Evolutionary conservation across 495 filamentous ascomycete species (phyloP).

Genomic region (Niebla homalea): DNA sequence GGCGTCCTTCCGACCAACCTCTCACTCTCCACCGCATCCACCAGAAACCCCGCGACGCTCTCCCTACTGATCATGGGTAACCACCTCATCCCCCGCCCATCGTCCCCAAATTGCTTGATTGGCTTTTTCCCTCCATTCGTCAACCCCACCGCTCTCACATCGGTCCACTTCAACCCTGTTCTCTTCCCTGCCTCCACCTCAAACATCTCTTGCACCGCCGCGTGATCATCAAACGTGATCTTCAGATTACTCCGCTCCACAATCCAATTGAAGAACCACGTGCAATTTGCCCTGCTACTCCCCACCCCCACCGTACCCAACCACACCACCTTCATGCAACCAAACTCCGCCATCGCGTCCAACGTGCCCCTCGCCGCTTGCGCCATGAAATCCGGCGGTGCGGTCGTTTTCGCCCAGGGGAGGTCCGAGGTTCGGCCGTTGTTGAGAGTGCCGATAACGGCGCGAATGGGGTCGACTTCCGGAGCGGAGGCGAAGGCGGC

Average conservation of each 20-base stretch:
- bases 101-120: slow-evolving; percentile 23
- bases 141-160: slow-evolving; percentile 26
- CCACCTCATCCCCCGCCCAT: slow-evolving; percentile 17
- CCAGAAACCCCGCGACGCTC: slow-evolving; percentile 30
- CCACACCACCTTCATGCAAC: slow-evolving; percentile 23
- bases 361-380: slow-evolving; percentile 21
- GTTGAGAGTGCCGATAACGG: slow-evolving; percentile 3
- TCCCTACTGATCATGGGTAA: slow-evolving; percentile 22
- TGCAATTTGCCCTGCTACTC: slow-evolving; percentile 19
- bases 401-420: slow-evolving; percentile 4
- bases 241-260: slow-evolving; percentile 22
- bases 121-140: slow-evolving; percentile 18
- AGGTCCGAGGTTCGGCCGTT: slow-evolving; percentile 5
- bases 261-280: slow-evolving; percentile 22
- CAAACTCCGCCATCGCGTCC: slow-evolving; percentile 25
- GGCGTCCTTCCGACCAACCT: slow-evolving; percentile 19
- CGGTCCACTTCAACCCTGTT: slow-evolving; percentile 19
- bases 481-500: slow-evolving; percentile 18
- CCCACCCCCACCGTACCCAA: slow-evolving; percentile 29
- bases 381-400: slow-evolving; percentile 9
- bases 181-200: slow-evolving; percentile 4
- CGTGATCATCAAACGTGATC: slow-evolving; percentile 24
- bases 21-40: slow-evolving; percentile 26
- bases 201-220: slow-evolving; percentile 1
- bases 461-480: slow-evolving; percentile 2